Conservation (phyloP, 2,329 filamentous ascomycete species). For the Albifimbria verrucaria region DNA sequence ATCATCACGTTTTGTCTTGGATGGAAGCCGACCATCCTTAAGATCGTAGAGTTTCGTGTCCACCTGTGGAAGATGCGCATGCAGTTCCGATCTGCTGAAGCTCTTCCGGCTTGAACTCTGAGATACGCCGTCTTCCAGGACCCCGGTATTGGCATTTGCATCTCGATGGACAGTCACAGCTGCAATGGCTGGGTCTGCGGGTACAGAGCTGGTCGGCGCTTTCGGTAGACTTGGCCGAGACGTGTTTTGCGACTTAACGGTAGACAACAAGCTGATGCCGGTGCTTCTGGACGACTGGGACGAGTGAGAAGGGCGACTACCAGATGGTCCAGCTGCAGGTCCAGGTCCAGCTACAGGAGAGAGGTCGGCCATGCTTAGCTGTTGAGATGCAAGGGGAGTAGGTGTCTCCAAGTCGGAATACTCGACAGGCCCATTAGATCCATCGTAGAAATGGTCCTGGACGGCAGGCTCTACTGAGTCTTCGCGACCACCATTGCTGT, state of each 20-base stretch:
- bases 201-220: constrained; percentile 38
- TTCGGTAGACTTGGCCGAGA: constrained; percentile 38
- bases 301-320: constrained; percentile 36
- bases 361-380: constrained; percentile 14
- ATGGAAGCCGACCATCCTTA: constrained; percentile 30
- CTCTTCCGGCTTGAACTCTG: constrained; percentile 37
- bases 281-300: constrained; percentile 44
- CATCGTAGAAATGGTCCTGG: neutral
- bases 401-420: constrained; percentile 33
- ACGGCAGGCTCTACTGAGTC: constrained; percentile 35
- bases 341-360: constrained; percentile 36
- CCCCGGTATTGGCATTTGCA: constrained; percentile 36
- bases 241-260: constrained; percentile 38
- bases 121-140: constrained; percentile 40
- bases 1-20: constrained; percentile 38
- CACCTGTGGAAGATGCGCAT: constrained; percentile 29
- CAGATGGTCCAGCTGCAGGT: constrained; percentile 26
- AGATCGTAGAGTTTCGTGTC: constrained; percentile 37
- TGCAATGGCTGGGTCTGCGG: constrained; percentile 41
- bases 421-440: neutral
- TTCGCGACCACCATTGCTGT: constrained; percentile 22
- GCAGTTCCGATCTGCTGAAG: constrained; percentile 39
- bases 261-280: constrained; percentile 43
- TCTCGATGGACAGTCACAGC: constrained; percentile 51
- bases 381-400: constrained; percentile 27